phyloP scores from a whole-genome alignment of 2,329 filamentous ascomycete genomes.

The Coniochaeta sp. region DNA sequence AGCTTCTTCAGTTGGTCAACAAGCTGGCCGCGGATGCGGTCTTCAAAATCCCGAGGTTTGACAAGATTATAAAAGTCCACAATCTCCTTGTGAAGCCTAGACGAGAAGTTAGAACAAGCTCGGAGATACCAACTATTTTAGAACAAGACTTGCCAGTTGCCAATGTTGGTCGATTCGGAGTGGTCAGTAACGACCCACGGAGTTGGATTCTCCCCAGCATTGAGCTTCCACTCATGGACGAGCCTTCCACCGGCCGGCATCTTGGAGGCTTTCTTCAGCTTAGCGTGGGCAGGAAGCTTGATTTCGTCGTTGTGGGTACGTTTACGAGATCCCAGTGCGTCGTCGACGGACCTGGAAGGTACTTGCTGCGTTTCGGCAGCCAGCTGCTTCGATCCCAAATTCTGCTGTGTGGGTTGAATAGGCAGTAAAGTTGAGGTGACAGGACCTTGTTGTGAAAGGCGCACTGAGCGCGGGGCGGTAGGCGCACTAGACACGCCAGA shows the following conservation, averaged over 20 bases:
- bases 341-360: slow-evolving; percentile 19
- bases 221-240: slow-evolving; percentile 43
- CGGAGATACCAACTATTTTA: slow-evolving; percentile 1
- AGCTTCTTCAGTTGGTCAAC: slow-evolving; percentile 59
- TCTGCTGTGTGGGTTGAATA: background rate
- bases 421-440: background rate
- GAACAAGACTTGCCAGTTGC: slow-evolving; percentile 44
- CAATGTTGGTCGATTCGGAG: slow-evolving; percentile 42
- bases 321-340: slow-evolving; percentile 59
- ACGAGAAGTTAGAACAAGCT: slow-evolving; percentile 5
- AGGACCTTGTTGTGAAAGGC: background rate
- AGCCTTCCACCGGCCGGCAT: slow-evolving; percentile 44
- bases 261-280: slow-evolving; percentile 42
- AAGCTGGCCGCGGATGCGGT: slow-evolving; percentile 64
- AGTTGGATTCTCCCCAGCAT: slow-evolving; percentile 31
- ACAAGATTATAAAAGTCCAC: slow-evolving; percentile 84
- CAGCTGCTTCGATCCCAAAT: slow-evolving; percentile 10
- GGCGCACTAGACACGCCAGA: slow-evolving; percentile 2
- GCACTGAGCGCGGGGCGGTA: background rate
- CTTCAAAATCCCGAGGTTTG: slow-evolving; percentile 68
- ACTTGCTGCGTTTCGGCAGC: slow-evolving; percentile 19
- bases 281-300: slow-evolving; percentile 46
- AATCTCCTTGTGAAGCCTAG: slow-evolving; percentile 81
- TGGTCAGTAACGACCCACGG: slow-evolving; percentile 61
- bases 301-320: slow-evolving; percentile 65